Base-by-base conservation (phyloP, 2,329 filamentous ascomycete genomes). In the Colletotrichum agaves region DNA sequence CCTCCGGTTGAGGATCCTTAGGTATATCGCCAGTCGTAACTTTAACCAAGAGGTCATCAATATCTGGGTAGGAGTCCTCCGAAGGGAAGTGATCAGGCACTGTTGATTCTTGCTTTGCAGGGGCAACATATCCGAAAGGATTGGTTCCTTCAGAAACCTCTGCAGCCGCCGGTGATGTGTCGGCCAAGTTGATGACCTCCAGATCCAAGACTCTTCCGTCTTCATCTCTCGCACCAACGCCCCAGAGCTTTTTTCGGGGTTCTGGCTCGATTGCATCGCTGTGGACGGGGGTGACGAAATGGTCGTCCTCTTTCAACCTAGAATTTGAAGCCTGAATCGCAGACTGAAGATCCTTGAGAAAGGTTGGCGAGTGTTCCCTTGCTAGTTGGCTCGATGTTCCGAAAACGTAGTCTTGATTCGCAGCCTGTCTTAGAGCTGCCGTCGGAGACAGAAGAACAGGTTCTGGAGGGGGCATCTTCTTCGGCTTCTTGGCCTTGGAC, bases 351-450 rank as follows among this genome's bases (percentile, higher is more conserved):
- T 91, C 86, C 33, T 85, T 84, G 15, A 92, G 77, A 23, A 90
- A 85, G 0, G 85, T 86, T 0, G 91, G 91, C 0, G 91, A 92
- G 39, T 93, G 88, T 63, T 93, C 91, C 61, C 85, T 81, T 13
- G 90, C 91, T 23, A 97, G 80, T 76, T 97, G 93, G 76, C 93
- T 97, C 1, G 91, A 94, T 0, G 93, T 96, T 1, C 93, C 93
- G 78, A 97, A 97, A 0, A 97, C 80, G 74, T 94, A 92, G 67
- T 94, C 88, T 75, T 96, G 93, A 1, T 86, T 82, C 3, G 87
- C 83, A 13, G 91, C 86, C 71, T 91, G 85, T 59, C 86, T 86
- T 47, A 90, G 78, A 1, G 93, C 93, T 23, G 90, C 86, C 53
- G 81, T 82, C 0, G 93, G 93, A 1, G 92, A 93, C 11, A 93